These are phyloP conservation scores for Elaeagnus macrophylla DNA, from an alignment of 306 rosid species.

Conservation along the genomic window DNA sequence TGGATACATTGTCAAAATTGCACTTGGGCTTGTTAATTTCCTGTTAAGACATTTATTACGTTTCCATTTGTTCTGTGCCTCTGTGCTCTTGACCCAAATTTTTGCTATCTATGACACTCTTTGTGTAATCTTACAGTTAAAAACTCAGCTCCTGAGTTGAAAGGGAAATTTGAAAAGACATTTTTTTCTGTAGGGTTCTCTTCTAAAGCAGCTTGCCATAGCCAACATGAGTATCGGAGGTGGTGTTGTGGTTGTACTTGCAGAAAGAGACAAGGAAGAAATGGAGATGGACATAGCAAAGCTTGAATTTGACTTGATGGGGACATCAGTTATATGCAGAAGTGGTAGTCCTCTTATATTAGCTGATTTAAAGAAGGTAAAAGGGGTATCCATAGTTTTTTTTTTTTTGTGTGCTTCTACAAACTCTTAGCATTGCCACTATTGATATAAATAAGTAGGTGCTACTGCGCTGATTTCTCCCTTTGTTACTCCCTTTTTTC, in stretches of 20 bases:
- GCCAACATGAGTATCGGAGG: conserved; percentile 96
- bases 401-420: not conserved
- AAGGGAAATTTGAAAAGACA: conserved; percentile 4
- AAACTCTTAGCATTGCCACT: conserved; percentile 5
- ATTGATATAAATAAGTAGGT: conserved; percentile 11
- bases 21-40: not conserved
- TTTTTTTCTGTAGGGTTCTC: conserved; percentile 67
- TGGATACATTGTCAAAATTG: not conserved
- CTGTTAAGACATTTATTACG: not conserved
- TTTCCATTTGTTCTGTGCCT: not conserved
- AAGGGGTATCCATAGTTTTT: conserved; percentile 10
- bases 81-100: not conserved
- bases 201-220: conserved; percentile 88
- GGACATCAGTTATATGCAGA: conserved; percentile 90
- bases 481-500: not conserved
- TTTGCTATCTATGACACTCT: conserved; percentile 5
- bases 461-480: not conserved
- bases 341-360: conserved; percentile 98
- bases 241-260: conserved; percentile 90
- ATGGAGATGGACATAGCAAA: conserved; percentile 94
- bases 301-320: conserved; percentile 95
- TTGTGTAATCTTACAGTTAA: not conserved
- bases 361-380: conserved; percentile 92
- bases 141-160: conserved; percentile 1
- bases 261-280: conserved; percentile 97